Percentiles rank a stretch among this genome's conserved stretches.
phyloP scores from a whole-genome alignment of 495 filamentous ascomycete genomes.

The Penicillium roqueforti region DNA sequence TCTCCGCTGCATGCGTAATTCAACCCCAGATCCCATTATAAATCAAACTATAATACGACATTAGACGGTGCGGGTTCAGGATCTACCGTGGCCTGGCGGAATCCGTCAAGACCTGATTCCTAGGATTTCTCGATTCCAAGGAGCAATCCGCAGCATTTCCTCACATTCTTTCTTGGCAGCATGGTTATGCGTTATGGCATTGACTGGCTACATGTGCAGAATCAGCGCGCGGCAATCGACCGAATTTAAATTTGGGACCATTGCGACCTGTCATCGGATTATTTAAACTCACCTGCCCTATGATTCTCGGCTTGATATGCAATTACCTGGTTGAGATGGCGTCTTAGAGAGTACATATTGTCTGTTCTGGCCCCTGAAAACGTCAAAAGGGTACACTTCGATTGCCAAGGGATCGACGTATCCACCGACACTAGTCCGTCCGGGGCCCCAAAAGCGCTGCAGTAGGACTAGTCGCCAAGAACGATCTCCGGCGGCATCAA shows the following conservation, averaged over 20 bases:
- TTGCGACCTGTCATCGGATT: not conserved
- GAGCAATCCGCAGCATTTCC: not conserved
- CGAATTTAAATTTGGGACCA: not conserved
- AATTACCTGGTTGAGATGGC: not conserved
- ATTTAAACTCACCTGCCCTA: not conserved
- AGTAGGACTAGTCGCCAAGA: slow-evolving; percentile 17
- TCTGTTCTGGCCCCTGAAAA: slow-evolving; percentile 8
- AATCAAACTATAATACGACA: not conserved
- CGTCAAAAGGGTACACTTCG: not conserved
- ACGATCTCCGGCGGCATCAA: slow-evolving; percentile 17
- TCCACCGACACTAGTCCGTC: slow-evolving; percentile 2
- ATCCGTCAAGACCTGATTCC: not conserved
- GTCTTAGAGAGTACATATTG: not conserved
- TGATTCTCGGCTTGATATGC: not conserved
- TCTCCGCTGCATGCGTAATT: slow-evolving; percentile 11
- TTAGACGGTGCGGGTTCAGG: not conserved
- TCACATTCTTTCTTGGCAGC: slow-evolving; percentile 9
- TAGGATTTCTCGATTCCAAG: not conserved
- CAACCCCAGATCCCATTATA: not conserved
- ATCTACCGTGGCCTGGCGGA: not conserved
- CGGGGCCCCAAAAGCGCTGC: slow-evolving; percentile 1
- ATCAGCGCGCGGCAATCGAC: not conserved
- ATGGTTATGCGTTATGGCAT: slow-evolving; percentile 1
- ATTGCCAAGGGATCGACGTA: slow-evolving; percentile 10
- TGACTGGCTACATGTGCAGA: not conserved